Evolutionary conservation across 2,329 filamentous ascomycete species (phyloP), one percentile per base, ranked within the genome.

Genomic region (Exserohilum turcica): DNA sequence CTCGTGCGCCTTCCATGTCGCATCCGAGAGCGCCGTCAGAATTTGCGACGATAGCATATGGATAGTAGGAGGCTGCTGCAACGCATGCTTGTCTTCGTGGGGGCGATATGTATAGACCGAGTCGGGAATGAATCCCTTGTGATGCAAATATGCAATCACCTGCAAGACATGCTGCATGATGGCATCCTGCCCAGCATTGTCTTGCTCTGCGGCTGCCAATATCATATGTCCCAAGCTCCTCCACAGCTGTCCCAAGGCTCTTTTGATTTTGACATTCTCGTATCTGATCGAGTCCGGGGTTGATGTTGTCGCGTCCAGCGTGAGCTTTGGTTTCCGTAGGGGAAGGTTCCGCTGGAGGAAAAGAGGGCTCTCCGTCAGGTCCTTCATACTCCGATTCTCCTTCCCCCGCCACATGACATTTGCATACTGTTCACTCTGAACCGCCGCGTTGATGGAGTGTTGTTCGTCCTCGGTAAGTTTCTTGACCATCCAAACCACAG

Each of bases 11-110:
- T 73, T 73, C 79, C 78, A 81, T 1, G 76, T 76, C 3, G 80
- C 79, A 64, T 82, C 80, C 4, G 79, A 79, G 29, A 82, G 63
- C 3, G 79, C 78, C 0, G 76, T 78, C 21, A 82, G 62, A 29
- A 82, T 82, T 15, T 76, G 74, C 3, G 77, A 76, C 2, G 78
- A 80, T 0, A 82, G 66, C 27, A 80, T 63, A 47, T 79, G 76
- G 3, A 82, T 69, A 5, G 77, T 76, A 3, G 79, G 80, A 27
- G 80, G 79, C 54, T 80, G 78, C 48, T 75, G 77, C 5, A 79
- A 67, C 8, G 73, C 74, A 49, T 67, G 68, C 6, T 63, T 60
- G 46, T 76, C 70, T 8, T 66, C 61, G 10, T 66, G 61, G 1
- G 74, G 68, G 8, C 64, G 65, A 43, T 76, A 74, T 10, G 72